phyloP scores from a whole-genome alignment of 2,329 filamentous ascomycete species.

The Sodiomyces alkalinus region DNA sequence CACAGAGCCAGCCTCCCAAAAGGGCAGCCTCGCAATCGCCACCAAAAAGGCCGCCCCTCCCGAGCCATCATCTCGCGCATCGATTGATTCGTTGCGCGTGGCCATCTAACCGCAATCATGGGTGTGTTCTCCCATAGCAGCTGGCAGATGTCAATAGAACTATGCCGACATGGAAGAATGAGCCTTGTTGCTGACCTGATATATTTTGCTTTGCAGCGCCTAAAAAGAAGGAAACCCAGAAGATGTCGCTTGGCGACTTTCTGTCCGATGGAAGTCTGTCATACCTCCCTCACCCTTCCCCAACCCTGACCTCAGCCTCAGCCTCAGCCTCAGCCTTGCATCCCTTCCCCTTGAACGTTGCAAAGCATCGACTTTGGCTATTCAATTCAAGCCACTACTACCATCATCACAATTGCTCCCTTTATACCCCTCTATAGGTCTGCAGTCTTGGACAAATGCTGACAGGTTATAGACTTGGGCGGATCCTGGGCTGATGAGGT shows the following conservation, averaged over 20 bases:
- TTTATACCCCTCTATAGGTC: too few relatives aligned
- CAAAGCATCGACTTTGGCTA: not conserved
- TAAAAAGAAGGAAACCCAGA: conserved; percentile 86
- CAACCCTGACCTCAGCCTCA: not conserved
- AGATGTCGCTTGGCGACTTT: conserved; percentile 96
- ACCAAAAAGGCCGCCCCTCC: not conserved
- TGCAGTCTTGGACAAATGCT: conserved; percentile 7
- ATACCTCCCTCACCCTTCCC: conserved; percentile 12
- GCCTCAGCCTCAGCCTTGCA: conserved; percentile 11
- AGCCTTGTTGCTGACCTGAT: too few relatives aligned
- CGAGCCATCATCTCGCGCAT: conserved; percentile 17
- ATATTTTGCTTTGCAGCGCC: conserved; percentile 45
- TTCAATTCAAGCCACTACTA: too few relatives aligned
- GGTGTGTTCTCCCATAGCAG: conserved; percentile 29
- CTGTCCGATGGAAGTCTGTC: conserved; percentile 76
- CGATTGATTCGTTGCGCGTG: conserved; percentile 26
- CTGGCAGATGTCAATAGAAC: too few relatives aligned
- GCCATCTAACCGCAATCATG: conserved; percentile 43
- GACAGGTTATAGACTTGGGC: conserved; percentile 27
- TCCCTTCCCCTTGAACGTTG: conserved; percentile 13
- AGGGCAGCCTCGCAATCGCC: too few relatives aligned
- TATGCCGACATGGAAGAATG: too few relatives aligned
- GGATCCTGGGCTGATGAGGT: conserved; percentile 99
- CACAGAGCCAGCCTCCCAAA: too few relatives aligned
- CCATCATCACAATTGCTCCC: too few relatives aligned